phyloP scores from a whole-genome alignment of 2,329 filamentous ascomycete genomes.

The Chalara sp. region DNA sequence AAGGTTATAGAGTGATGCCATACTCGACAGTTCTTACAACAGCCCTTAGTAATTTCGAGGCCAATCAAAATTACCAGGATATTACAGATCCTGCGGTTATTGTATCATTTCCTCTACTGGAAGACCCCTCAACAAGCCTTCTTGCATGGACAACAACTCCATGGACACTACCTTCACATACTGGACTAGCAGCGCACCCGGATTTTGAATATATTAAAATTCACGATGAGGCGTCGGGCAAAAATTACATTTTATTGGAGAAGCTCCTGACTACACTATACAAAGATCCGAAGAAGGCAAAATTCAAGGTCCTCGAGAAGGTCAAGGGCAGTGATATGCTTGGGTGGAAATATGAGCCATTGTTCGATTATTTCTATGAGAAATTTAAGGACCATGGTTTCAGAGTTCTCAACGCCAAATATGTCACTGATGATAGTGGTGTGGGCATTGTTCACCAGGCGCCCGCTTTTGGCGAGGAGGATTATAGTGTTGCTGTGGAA shows the following conservation, averaged over 20 bases:
- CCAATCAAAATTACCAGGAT: conserved; percentile 91
- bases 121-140: conserved; percentile 68
- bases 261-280: conserved; percentile 75
- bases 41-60: conserved; percentile 87
- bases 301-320: conserved; percentile 75
- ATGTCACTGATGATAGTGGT: conserved; percentile 86
- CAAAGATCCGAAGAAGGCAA: conserved; percentile 92
- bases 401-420: conserved; percentile 72
- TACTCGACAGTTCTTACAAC: conserved; percentile 89
- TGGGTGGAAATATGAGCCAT: conserved; percentile 63
- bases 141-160: conserved; percentile 41
- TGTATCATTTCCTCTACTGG: conserved; percentile 76
- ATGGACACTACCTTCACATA: conserved; percentile 82
- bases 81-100: conserved; percentile 87
- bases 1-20: conserved; percentile 88
- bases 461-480: conserved; percentile 90
- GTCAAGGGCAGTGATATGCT: conserved; percentile 78
- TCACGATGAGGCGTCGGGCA: conserved; percentile 71
- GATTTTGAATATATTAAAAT: conserved; percentile 87
- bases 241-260: conserved; percentile 80
- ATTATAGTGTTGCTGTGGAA: conserved; percentile 78
- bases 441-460: conserved; percentile 92
- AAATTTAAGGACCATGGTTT: conserved; percentile 79
- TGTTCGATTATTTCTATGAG: conserved; percentile 82
- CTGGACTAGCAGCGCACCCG: conserved; percentile 70